phyloP scores from a whole-genome alignment of 345 rosid genomes.

The Turnera subulata region DNA sequence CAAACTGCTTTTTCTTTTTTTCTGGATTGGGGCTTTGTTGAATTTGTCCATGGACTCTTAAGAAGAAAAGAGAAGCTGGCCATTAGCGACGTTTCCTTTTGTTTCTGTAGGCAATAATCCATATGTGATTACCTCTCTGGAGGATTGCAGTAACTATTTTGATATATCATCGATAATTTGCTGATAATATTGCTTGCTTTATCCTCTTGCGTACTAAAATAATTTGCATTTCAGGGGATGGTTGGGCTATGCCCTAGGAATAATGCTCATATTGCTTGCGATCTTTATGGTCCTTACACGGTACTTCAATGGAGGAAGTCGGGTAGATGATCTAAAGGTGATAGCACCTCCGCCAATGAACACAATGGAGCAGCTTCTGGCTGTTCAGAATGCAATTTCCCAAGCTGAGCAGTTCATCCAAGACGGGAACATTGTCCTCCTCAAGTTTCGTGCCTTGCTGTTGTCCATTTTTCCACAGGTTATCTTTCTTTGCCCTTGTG shows the following conservation, averaged over 20 bases:
- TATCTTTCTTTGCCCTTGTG: background rate
- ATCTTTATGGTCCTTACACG: conserved; percentile 67
- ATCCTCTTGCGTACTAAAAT: conserved; percentile 1
- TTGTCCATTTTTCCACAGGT: conserved; percentile 80
- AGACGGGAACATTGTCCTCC: conserved; percentile 76
- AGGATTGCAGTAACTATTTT: no score
- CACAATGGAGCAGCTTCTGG: conserved; percentile 95
- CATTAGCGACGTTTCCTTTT: no score
- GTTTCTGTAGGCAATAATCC: no score
- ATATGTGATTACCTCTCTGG: no score
- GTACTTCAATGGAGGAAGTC: conserved; percentile 49
- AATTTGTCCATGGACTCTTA: no score
- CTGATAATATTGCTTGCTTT: background rate
- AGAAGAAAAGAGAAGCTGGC: no score
- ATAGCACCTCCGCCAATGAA: conserved; percentile 78
- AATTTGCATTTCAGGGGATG: conserved; percentile 45
- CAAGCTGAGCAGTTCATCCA: conserved; percentile 75
- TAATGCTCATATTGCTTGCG: conserved; percentile 40
- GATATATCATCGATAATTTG: no score
- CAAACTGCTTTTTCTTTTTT: no score
- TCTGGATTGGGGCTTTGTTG: no score
- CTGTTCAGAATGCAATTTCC: conserved; percentile 78
- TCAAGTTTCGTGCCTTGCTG: conserved; percentile 78
- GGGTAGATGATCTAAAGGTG: conserved; percentile 57
- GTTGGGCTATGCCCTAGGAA: conserved; percentile 61